Conservation (phyloP, 1,284 basidiomycete genomes). For the Taiwanofungus camphoratus region DNA sequence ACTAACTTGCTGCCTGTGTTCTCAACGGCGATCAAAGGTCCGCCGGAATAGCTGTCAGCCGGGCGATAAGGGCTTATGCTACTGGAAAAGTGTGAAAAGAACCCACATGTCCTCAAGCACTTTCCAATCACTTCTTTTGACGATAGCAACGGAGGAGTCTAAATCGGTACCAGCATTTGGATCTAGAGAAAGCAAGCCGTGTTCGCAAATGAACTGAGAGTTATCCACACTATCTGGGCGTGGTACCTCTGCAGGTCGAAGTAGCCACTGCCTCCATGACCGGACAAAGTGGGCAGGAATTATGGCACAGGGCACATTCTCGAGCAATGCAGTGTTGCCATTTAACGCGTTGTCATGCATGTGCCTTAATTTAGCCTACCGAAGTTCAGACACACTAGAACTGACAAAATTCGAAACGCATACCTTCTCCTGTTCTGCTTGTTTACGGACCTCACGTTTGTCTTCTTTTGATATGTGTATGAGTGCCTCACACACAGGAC, state of each 20-base stretch:
- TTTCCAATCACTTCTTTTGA: conserved; percentile 61
- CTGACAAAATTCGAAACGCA: conserved; percentile 1
- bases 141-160: conserved; percentile 46
- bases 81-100: conserved; percentile 8
- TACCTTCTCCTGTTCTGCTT: conserved; percentile 74
- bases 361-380: conserved; percentile 52
- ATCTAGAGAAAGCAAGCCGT: conserved; percentile 59
- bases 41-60: conserved; percentile 47
- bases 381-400: conserved; percentile 13
- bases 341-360: conserved; percentile 52
- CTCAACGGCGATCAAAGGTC: conserved; percentile 50
- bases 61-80: not conserved
- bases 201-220: conserved; percentile 57
- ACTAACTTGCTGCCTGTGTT: conserved; percentile 34
- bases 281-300: conserved; percentile 57
- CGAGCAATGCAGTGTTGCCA: conserved; percentile 38
- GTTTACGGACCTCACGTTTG: conserved; percentile 50
- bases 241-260: conserved; percentile 45
- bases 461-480: conserved; percentile 53
- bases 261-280: conserved; percentile 64
- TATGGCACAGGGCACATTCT: conserved; percentile 48
- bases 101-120: conserved; percentile 50
- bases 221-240: conserved; percentile 64
- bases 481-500: conserved; percentile 51
- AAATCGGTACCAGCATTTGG: conserved; percentile 54